Evolutionary conservation across 2,329 filamentous ascomycete genomes (phyloP).

Genomic region (Cordyceps militaris): DNA sequence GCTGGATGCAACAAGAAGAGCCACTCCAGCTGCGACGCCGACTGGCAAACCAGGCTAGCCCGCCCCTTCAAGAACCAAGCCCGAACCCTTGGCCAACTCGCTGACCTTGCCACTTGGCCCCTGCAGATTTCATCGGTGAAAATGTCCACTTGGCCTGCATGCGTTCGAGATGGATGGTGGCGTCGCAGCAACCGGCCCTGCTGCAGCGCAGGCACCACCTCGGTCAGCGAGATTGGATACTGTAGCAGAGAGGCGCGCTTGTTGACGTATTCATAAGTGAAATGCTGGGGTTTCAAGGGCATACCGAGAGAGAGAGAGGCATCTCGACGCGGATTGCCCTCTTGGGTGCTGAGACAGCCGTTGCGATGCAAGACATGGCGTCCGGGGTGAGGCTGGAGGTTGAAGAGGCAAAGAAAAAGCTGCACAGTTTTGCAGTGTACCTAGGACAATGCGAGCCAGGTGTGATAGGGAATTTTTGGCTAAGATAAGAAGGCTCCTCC

Average conservation of each 20-base stretch:
- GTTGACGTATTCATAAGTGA: background rate
- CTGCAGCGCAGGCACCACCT: background rate
- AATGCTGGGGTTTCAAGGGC: background rate
- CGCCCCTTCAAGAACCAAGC: background rate
- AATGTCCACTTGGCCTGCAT: slow-evolving; percentile 8
- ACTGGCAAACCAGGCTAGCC: background rate
- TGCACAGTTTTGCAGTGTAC: background rate
- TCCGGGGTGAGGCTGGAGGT: background rate
- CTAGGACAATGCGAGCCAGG: background rate
- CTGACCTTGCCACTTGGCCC: background rate
- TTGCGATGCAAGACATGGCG: background rate
- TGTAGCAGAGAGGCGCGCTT: background rate
- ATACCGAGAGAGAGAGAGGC: background rate
- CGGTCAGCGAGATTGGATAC: background rate
- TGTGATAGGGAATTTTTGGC: background rate
- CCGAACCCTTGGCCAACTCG: background rate
- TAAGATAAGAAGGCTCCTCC: background rate
- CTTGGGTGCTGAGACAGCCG: slow-evolving; percentile 1
- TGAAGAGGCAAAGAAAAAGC: background rate
- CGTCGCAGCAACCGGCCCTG: background rate
- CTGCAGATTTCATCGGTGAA: slow-evolving; percentile 9
- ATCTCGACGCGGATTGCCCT: slow-evolving; percentile 4
- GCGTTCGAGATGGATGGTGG: slow-evolving; percentile 9
- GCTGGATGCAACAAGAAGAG: background rate
- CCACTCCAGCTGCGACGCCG: background rate